Evolutionary conservation across 768 basidiomycete species (phyloP).

Genomic region (Pulveroboletus frians): DNA sequence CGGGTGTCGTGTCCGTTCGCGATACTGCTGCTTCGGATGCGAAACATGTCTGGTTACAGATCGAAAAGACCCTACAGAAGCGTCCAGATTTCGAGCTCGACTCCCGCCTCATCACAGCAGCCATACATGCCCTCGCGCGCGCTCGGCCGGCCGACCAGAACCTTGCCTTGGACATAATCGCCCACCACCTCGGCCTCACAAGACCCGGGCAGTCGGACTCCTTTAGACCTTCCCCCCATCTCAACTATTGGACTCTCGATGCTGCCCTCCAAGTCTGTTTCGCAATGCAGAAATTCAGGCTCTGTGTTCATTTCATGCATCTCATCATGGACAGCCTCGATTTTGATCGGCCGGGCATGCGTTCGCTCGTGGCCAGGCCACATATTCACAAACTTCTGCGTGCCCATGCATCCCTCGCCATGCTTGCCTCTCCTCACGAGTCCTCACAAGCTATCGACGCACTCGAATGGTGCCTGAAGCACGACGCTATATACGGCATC

Average conservation of each 20-base stretch:
- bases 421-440: conserved; percentile 35
- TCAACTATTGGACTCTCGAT: conserved; percentile 46
- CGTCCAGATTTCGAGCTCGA: conserved; percentile 47
- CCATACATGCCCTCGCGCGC: conserved; percentile 50
- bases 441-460: conserved; percentile 49
- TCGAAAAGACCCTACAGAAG: conserved; percentile 48
- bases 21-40: conserved; percentile 56
- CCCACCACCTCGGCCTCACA: conserved; percentile 58
- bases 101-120: conserved; percentile 44
- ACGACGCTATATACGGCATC: conserved; percentile 44
- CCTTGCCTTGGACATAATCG: conserved; percentile 61
- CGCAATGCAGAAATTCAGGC: conserved; percentile 38
- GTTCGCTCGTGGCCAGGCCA: conserved; percentile 40
- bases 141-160: conserved; percentile 56
- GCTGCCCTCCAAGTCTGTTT: conserved; percentile 56
- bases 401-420: conserved; percentile 41
- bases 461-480: conserved; percentile 66
- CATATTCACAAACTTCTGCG: conserved; percentile 62
- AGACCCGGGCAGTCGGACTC: conserved; percentile 39
- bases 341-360: conserved; percentile 23
- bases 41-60: conserved; percentile 64
- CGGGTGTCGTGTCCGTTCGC: conserved; percentile 22
- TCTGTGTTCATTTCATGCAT: conserved; percentile 53
- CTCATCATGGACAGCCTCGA: conserved; percentile 46
- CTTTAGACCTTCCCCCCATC: conserved; percentile 34